Percentiles rank a stretch among this genome's conserved stretches.
These are phyloP conservation scores for Periconia sp. DNA, from an alignment of 2,329 filamentous ascomycete species.

Conservation along the genomic window DNA sequence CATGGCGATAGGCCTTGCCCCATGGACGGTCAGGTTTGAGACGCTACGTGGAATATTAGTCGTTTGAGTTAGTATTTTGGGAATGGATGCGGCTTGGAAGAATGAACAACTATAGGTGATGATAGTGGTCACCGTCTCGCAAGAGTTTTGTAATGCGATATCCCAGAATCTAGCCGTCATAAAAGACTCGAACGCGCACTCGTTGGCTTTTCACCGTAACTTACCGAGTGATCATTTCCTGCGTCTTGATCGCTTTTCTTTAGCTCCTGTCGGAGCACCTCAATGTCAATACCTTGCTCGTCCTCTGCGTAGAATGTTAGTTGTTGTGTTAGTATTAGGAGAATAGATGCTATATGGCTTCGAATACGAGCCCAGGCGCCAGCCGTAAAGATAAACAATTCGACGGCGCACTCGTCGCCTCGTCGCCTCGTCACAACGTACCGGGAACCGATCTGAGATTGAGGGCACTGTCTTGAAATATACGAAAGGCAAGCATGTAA, in stretches of 20 bases:
- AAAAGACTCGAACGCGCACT: neutral
- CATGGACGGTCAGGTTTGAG: conserved; percentile 61
- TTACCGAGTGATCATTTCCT: conserved; percentile 49
- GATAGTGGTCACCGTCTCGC: too few relatives aligned
- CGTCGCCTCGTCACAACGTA: too few relatives aligned
- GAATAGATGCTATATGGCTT: too few relatives aligned
- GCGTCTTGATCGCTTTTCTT: conserved; percentile 52
- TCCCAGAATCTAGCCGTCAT: neutral
- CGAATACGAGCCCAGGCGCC: too few relatives aligned
- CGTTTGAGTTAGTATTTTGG: neutral
- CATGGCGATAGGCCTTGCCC: conserved; percentile 79
- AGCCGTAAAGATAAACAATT: too few relatives aligned
- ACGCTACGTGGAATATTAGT: conserved; percentile 40
- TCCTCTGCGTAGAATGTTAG: conserved; percentile 66
- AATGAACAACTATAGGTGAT: neutral
- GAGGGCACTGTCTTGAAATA: conserved; percentile 82
- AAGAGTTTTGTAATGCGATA: too few relatives aligned
- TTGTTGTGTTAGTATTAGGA: too few relatives aligned
- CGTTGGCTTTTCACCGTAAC: conserved; percentile 11
- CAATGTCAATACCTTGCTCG: conserved; percentile 73
- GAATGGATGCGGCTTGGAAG: neutral
- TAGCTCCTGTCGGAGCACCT: conserved; percentile 57
- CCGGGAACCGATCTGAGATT: conserved; percentile 66
- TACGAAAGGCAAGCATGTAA: conserved; percentile 82
- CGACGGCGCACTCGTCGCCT: too few relatives aligned